Conservation (phyloP, 2,329 filamentous ascomycete species). For the Colletotrichum viniferum region DNA sequence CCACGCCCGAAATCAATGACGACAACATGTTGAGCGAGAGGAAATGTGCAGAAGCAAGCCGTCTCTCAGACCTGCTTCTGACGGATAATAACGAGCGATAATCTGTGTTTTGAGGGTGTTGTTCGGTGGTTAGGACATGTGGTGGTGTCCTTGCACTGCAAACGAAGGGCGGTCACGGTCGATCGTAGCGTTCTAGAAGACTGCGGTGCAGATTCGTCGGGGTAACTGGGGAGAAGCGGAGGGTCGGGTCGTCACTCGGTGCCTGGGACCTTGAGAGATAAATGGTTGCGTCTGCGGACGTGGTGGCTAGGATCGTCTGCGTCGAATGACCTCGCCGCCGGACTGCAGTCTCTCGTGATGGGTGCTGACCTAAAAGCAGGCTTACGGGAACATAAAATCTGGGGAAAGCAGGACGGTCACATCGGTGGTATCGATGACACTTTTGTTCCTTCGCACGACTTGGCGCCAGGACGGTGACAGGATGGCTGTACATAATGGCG, state of each 20-base stretch:
- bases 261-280: neutral
- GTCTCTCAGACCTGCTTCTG: neutral
- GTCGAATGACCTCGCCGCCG: neutral
- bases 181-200: neutral
- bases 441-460: conserved; percentile 5
- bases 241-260: neutral
- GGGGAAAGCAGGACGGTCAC: neutral
- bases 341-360: neutral
- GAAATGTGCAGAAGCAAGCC: neutral
- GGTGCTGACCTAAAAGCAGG: neutral
- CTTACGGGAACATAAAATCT: neutral
- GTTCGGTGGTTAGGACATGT: neutral
- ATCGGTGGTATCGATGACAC: neutral
- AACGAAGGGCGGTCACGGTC: neutral
- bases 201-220: neutral
- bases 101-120: neutral
- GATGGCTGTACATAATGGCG: neutral
- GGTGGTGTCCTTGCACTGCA: neutral
- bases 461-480: conserved; percentile 1
- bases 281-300: neutral
- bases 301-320: neutral
- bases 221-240: neutral
- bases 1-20: neutral
- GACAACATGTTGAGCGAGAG: neutral
- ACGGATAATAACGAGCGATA: neutral